Percentiles rank a stretch among this genome's conserved stretches.
phyloP scores from a whole-genome alignment of 148 eudicot species.

The Camellia japonica region DNA sequence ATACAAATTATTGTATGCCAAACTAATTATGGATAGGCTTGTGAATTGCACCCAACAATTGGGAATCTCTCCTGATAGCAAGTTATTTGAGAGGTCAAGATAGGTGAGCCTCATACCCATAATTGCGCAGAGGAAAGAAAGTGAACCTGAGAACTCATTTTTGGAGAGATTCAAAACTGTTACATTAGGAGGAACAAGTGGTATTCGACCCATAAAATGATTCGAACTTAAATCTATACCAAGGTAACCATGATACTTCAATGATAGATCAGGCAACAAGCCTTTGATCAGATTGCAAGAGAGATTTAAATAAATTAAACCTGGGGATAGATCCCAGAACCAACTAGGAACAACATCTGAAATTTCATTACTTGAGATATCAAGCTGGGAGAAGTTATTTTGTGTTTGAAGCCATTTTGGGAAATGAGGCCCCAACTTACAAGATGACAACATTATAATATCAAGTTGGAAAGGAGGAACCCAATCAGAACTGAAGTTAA shows the following conservation, averaged over 20 bases:
- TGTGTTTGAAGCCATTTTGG: slow-evolving; percentile 22
- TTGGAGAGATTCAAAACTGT: slow-evolving; percentile 12
- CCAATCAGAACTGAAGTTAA: slow-evolving; percentile 4
- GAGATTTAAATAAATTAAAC: slow-evolving; percentile 9
- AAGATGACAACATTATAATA: neutral
- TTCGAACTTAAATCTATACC: slow-evolving; percentile 20
- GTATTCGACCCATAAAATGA: slow-evolving; percentile 15
- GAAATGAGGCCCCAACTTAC: slow-evolving; percentile 20
- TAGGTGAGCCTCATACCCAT: neutral
- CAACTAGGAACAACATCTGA: neutral
- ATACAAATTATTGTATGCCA: slow-evolving; percentile 14
- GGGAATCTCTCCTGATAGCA: neutral
- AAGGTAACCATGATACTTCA: neutral
- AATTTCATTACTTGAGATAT: slow-evolving; percentile 5
- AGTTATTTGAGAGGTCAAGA: slow-evolving; percentile 21
- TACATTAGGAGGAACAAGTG: neutral
- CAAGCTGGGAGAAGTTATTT: neutral
- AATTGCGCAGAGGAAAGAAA: slow-evolving; percentile 4
- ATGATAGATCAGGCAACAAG: slow-evolving; percentile 2
- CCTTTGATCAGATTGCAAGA: slow-evolving; percentile 21
- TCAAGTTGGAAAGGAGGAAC: slow-evolving; percentile 21
- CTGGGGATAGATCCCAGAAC: slow-evolving; percentile 5
- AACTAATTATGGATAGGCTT: neutral
- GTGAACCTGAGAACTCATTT: slow-evolving; percentile 1
- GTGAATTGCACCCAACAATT: neutral